These are phyloP conservation scores for Pichia sporocuriosa DNA, from an alignment of 805 yeast genomes.

Conservation along the genomic window DNA sequence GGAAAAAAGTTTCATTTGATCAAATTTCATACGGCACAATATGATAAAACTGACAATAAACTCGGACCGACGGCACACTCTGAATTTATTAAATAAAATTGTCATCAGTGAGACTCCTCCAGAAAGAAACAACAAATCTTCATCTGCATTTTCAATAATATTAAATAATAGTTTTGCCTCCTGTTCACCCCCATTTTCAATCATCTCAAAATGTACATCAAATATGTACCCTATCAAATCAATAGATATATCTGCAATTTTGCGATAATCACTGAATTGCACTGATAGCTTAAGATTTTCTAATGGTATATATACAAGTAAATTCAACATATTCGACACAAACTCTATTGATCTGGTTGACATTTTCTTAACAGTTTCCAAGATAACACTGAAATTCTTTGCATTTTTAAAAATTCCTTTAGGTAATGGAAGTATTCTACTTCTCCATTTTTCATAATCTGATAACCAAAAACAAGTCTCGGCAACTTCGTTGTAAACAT, in stretches of 20 bases:
- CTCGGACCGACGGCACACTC: background rate
- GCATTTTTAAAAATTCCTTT: conserved; percentile 2
- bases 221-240: background rate
- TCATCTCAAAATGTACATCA: background rate
- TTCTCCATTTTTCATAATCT: conserved; percentile 9
- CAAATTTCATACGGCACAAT: conserved; percentile 7
- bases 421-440: conserved; percentile 6
- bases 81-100: conserved; percentile 1
- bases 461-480: conserved; percentile 10
- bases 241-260: background rate
- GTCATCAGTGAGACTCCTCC: conserved; percentile 1
- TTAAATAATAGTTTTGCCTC: conserved; percentile 9
- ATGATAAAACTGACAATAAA: conserved; percentile 6
- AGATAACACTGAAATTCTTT: background rate
- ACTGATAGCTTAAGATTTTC: background rate
- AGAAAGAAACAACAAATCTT: conserved; percentile 7
- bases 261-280: background rate
- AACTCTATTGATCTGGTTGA: background rate
- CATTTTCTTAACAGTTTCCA: background rate
- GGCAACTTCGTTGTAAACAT: background rate
- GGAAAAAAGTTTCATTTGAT: conserved; percentile 3
- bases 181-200: background rate
- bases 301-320: conserved; percentile 1
- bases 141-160: conserved; percentile 10
- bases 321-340: background rate